Evolutionary conservation across 345 rosid genomes (phyloP).

Genomic region (Trapa bicornis): DNA sequence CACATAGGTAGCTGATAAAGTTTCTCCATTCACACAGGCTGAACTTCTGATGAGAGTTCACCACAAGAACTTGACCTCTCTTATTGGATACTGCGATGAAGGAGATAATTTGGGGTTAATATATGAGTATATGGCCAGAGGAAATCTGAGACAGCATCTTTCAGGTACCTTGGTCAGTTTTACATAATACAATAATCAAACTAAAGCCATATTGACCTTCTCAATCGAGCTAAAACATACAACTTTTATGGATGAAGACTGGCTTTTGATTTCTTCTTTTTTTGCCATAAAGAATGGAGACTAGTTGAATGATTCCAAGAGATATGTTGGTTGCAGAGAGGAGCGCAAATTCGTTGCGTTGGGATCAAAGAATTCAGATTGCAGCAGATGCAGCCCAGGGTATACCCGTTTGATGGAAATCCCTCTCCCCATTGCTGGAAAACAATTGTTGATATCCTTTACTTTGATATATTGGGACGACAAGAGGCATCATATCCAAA

Average conservation of each 20-base stretch:
- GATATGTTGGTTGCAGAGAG: background rate
- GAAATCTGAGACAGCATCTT: background rate
- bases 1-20: background rate
- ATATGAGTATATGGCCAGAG: constrained; percentile 1
- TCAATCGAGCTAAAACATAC: no score
- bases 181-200: no score
- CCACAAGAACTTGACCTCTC: constrained; percentile 3
- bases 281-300: no score
- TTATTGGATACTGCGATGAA: constrained; percentile 1
- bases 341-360: background rate
- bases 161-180: background rate
- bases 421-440: background rate
- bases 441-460: no score
- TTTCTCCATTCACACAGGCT: background rate
- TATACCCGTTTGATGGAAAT: background rate
- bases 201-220: no score
- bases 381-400: constrained; percentile 2
- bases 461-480: background rate
- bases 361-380: constrained; percentile 3
- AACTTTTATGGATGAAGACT: background rate
- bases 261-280: no score
- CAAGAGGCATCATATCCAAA: no score
- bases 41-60: constrained; percentile 5
- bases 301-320: no score
- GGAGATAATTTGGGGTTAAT: background rate